Evolutionary conservation across 2,329 filamentous ascomycete genomes (phyloP).

Genomic region (Apiospora aurea): DNA sequence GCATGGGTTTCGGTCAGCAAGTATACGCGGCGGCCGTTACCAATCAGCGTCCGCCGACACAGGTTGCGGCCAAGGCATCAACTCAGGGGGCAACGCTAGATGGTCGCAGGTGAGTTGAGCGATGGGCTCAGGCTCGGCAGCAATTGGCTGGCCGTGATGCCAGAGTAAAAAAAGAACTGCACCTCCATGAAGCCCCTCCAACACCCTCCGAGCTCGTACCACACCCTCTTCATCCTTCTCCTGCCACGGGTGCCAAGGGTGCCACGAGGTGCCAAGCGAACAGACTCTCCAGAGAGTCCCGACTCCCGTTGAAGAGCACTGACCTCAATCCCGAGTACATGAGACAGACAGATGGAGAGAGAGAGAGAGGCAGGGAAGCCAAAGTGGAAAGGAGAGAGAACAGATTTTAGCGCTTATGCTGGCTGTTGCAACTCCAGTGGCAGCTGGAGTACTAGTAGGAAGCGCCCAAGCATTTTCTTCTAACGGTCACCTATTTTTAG

Average conservation of each 20-base stretch:
- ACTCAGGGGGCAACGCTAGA: constrained; percentile 10
- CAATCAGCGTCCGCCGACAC: not conserved
- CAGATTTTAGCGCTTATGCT: not conserved
- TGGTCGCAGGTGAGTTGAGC: not conserved
- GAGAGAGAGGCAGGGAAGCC: too few relatives aligned
- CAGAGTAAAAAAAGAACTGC: constrained; percentile 14
- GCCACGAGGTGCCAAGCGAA: constrained; percentile 16
- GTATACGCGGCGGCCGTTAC: constrained; percentile 1
- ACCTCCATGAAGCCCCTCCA: not conserved
- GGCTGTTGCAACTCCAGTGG: not conserved
- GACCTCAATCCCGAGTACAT: not conserved
- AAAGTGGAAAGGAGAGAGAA: not conserved
- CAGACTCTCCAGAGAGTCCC: not conserved
- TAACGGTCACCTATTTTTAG: constrained; percentile 13
- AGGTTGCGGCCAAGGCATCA: not conserved
- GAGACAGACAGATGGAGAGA: not conserved
- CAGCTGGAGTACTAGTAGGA: not conserved
- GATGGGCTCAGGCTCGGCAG: constrained; percentile 3
- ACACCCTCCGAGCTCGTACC: not conserved
- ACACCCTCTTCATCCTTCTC: constrained; percentile 16
- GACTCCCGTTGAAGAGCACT: constrained; percentile 12
- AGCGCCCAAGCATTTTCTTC: not conserved
- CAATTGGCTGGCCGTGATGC: not conserved
- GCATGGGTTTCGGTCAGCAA: not conserved
- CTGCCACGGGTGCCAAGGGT: constrained; percentile 22